A percentile compares a stretch with the other conserved stretches of the same genome.
Evolutionary conservation across 169 alveolate genomes (phyloP).

Genomic region (Plasmodium berghei): DNA sequence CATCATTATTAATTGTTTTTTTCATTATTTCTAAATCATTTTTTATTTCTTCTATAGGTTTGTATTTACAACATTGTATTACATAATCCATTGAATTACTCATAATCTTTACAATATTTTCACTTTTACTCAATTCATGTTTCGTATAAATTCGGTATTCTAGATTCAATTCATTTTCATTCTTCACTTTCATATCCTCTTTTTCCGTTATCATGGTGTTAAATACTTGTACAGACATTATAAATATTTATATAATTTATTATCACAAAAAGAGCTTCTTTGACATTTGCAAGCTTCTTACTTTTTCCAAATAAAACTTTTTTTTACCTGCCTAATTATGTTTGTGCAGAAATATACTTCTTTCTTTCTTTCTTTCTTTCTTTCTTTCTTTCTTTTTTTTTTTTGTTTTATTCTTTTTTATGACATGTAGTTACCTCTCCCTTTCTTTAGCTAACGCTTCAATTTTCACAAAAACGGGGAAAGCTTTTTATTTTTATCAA

Average conservation of each 20-base stretch:
- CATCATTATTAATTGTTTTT: constrained; percentile 59
- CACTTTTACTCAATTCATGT: constrained; percentile 20
- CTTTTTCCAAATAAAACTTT: neutral
- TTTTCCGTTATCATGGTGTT: neutral
- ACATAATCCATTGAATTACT: constrained; percentile 35
- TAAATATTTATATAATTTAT: no score
- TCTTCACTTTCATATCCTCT: constrained; percentile 3
- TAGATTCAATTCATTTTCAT: neutral
- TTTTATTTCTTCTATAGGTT: constrained; percentile 30
- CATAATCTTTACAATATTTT: constrained; percentile 29
- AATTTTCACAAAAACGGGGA: no score
- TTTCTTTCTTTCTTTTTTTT: neutral
- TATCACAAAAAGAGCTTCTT: no score
- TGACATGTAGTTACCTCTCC: no score
- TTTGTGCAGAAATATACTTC: no score
- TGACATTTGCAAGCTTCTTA: no score
- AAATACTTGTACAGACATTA: no score
- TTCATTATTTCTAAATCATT: constrained; percentile 47
- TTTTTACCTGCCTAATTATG: neutral
- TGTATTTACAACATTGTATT: constrained; percentile 31
- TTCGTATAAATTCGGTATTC: neutral
- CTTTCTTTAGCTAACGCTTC: no score
- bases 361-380: neutral
- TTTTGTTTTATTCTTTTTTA: neutral
- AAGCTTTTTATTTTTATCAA: no score